phyloP scores from a whole-genome alignment of 148 eudicot species.

The Rhododendron mucronatum region DNA sequence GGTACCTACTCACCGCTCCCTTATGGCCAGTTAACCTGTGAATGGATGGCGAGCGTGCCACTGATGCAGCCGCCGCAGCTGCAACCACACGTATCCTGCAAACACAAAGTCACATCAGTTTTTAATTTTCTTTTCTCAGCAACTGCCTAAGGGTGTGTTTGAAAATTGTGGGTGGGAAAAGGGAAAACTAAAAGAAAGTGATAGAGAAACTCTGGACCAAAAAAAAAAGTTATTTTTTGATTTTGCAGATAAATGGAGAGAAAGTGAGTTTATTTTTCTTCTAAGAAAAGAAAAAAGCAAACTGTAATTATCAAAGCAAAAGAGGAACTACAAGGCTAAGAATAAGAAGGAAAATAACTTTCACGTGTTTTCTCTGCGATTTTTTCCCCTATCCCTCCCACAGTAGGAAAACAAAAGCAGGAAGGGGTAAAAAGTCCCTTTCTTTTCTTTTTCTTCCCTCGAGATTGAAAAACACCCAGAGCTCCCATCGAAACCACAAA shows the following conservation, averaged over 20 bases:
- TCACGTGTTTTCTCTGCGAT: not conserved
- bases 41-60: conserved; percentile 82
- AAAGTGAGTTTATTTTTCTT: not conserved
- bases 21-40: conserved; percentile 64
- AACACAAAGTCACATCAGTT: conserved; percentile 9
- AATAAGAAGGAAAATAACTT: not conserved
- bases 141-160: not conserved
- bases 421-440: not conserved
- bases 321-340: not conserved
- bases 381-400: not conserved
- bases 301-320: not conserved
- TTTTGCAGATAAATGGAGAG: not conserved
- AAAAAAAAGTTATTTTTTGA: not conserved
- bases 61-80: conserved; percentile 91
- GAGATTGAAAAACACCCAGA: not conserved
- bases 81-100: conserved; percentile 98
- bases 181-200: not conserved
- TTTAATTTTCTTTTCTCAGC: not conserved
- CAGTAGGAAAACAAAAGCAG: not conserved
- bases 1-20: conserved; percentile 49
- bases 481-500: not conserved
- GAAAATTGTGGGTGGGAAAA: not conserved
- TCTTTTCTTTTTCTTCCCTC: not conserved
- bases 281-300: not conserved
- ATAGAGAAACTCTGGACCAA: not conserved